These are phyloP conservation scores for Scheffersomyces lignicola DNA, from an alignment of 1,139 yeast genomes.

Conservation along the genomic window DNA sequence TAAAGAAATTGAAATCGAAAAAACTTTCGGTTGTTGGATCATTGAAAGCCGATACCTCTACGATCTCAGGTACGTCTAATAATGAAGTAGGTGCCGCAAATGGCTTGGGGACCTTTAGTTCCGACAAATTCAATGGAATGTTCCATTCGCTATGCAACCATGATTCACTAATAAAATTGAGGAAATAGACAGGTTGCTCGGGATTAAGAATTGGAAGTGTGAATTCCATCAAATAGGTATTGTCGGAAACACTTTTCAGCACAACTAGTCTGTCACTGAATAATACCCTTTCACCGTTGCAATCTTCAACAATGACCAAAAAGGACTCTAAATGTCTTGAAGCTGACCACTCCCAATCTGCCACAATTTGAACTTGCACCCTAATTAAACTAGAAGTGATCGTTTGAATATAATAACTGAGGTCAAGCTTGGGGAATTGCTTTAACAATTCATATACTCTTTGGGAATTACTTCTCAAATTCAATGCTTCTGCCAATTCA, in stretches of 20 bases:
- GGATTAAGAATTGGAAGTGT: slow-evolving; percentile 61
- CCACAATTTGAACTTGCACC: slow-evolving; percentile 64
- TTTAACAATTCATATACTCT: slow-evolving; percentile 60
- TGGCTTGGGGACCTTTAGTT: slow-evolving; percentile 63
- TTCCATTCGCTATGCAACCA: slow-evolving; percentile 81
- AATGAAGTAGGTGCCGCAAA: slow-evolving; percentile 64
- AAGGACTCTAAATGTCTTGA: slow-evolving; percentile 68
- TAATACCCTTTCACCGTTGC: slow-evolving; percentile 76
- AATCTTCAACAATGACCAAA: slow-evolving; percentile 73
- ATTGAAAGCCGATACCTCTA: slow-evolving; percentile 1
- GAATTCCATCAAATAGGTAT: slow-evolving; percentile 63
- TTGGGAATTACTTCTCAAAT: slow-evolving; percentile 66
- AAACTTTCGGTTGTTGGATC: slow-evolving; percentile 40
- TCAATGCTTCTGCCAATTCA: slow-evolving; percentile 80
- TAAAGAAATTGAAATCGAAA: slow-evolving; percentile 56
- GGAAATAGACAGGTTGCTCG: slow-evolving; percentile 74
- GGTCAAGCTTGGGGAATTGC: slow-evolving; percentile 67
- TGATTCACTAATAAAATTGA: slow-evolving; percentile 70
- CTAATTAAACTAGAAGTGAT: slow-evolving; percentile 66
- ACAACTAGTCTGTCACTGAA: slow-evolving; percentile 58
- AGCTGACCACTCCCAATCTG: slow-evolving; percentile 78
- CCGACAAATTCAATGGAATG: slow-evolving; percentile 58
- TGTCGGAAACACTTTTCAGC: slow-evolving; percentile 44
- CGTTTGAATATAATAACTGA: slow-evolving; percentile 71
- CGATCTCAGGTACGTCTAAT: slow-evolving; percentile 31